Conservation (phyloP, 163 green algal species). For the Scenedesmus sp. region DNA sequence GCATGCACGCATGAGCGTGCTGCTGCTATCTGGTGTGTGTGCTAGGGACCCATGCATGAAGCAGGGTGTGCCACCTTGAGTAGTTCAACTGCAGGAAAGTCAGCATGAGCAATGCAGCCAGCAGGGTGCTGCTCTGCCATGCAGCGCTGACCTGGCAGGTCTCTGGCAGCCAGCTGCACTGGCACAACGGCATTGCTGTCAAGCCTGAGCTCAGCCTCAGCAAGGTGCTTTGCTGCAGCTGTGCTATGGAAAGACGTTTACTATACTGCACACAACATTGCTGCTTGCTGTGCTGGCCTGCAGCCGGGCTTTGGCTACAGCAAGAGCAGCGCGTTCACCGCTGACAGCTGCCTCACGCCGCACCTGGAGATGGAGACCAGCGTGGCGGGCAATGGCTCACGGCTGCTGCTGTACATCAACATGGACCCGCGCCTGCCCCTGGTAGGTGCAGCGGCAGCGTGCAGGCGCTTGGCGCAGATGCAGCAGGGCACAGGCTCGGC, state of each 20-base stretch:
- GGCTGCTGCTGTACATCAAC: conserved; percentile 48
- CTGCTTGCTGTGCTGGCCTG: not conserved
- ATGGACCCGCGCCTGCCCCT: conserved; percentile 32
- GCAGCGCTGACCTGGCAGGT: too few relatives aligned
- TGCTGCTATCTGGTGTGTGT: too few relatives aligned
- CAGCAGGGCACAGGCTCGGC: not conserved
- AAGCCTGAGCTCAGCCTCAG: not conserved
- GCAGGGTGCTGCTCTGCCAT: not conserved
- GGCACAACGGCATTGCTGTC: not conserved
- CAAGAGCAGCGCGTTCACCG: conserved; percentile 32
- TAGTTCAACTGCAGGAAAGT: too few relatives aligned
- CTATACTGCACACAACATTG: not conserved
- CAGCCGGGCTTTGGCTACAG: conserved; percentile 38
- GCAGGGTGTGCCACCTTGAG: too few relatives aligned
- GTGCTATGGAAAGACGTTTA: not conserved
- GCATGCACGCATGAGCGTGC: too few relatives aligned
- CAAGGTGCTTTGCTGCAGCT: too few relatives aligned
- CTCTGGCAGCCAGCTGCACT: not conserved
- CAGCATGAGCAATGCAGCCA: too few relatives aligned
- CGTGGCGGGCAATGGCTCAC: not conserved
- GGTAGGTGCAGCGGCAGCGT: not conserved
- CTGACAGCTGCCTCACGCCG: conserved; percentile 16
- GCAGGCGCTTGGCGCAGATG: not conserved
- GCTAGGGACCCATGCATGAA: too few relatives aligned
- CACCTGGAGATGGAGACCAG: conserved; percentile 42